These are phyloP conservation scores for Flaveria ramosissima DNA, from an alignment of 129 eudicot species.

Conservation along the genomic window DNA sequence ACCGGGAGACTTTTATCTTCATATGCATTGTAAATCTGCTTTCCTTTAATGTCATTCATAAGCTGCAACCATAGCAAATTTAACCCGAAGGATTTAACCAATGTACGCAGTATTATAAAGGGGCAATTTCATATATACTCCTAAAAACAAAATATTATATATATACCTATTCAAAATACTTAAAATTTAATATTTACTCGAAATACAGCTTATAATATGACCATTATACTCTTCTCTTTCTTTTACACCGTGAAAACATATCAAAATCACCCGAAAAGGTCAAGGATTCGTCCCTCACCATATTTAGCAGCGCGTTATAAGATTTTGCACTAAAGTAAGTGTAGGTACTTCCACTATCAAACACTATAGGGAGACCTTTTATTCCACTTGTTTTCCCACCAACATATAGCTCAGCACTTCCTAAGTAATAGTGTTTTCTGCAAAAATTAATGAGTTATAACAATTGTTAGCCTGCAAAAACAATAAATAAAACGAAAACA, in stretches of 20 bases:
- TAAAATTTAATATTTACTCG: not conserved
- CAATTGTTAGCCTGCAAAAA: not conserved
- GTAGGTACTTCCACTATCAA: slow-evolving; percentile 22
- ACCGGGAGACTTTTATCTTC: slow-evolving; percentile 19
- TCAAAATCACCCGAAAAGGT: not conserved
- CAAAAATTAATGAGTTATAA: not conserved
- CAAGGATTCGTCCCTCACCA: not conserved
- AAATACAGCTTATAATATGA: not conserved
- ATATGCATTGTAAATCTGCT: not conserved
- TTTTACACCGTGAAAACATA: not conserved
- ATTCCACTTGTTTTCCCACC: not conserved
- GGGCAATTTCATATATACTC: not conserved
- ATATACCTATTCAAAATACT: not conserved
- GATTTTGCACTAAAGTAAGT: slow-evolving; percentile 9
- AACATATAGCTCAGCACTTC: slow-evolving; percentile 8
- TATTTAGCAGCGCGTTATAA: not conserved
- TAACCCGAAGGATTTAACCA: not conserved
- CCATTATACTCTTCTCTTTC: not conserved
- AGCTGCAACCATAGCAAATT: not conserved
- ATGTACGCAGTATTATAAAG: not conserved
- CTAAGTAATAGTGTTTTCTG: slow-evolving; percentile 15
- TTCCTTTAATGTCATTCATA: not conserved
- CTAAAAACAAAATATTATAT: too few relatives aligned
- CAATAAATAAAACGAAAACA: too few relatives aligned
- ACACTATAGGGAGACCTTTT: slow-evolving; percentile 16